Percentiles rank a stretch among this genome's conserved stretches.
Conservation (phyloP, 2,329 filamentous ascomycete species). For the Westerdykella sp. region DNA sequence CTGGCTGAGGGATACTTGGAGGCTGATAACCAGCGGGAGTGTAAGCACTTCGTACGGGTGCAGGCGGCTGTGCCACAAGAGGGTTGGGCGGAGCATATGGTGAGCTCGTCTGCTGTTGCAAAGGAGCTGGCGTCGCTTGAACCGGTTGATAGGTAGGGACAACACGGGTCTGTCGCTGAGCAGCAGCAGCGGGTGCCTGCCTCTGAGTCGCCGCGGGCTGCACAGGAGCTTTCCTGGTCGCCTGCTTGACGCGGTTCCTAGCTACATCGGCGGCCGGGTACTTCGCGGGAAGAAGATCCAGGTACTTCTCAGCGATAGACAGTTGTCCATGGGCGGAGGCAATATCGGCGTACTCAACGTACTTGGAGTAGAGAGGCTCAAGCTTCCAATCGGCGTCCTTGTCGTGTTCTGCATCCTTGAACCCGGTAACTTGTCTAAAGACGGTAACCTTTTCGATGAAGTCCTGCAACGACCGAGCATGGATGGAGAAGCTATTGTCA, state of each 20-base stretch:
- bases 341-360: conserved; percentile 94
- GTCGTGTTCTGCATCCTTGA: conserved; percentile 68
- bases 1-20: conserved; percentile 32
- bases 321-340: conserved; percentile 85
- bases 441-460: conserved; percentile 98
- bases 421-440: conserved; percentile 90
- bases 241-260: conserved; percentile 75
- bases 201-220: conserved; percentile 37
- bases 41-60: conserved; percentile 38
- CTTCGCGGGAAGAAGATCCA: conserved; percentile 73
- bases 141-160: conserved; percentile 34
- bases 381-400: conserved; percentile 83
- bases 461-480: conserved; percentile 78
- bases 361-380: conserved; percentile 81
- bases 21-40: conserved; percentile 51
- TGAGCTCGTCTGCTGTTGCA: conserved; percentile 26
- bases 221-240: conserved; percentile 59
- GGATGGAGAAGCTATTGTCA: conserved; percentile 84
- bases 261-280: conserved; percentile 86
- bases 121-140: conserved; percentile 12
- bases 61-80: conserved; percentile 22
- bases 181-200: conserved; percentile 35
- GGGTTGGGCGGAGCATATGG: conserved; percentile 31
- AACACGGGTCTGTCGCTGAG: conserved; percentile 30
- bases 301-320: conserved; percentile 79